Conservation (phyloP, 2,329 filamentous ascomycete species). For the Anisogramma anomala region DNA sequence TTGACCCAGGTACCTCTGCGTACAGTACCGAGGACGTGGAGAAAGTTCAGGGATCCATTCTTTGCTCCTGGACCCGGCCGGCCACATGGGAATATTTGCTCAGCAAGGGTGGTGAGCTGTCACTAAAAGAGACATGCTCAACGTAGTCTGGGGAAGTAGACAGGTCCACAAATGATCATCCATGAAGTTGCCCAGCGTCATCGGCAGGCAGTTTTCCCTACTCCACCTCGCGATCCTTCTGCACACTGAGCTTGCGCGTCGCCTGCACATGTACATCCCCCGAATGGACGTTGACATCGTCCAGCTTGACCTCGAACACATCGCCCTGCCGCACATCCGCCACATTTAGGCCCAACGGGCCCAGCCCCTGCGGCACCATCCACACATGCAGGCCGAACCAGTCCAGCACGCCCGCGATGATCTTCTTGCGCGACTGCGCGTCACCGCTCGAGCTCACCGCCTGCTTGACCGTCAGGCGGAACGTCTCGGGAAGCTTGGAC, state of each 20-base stretch:
- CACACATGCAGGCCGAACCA: conserved; percentile 37
- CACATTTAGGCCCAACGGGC: conserved; percentile 26
- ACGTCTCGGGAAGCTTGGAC: conserved; percentile 31
- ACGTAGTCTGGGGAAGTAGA: too few relatives aligned
- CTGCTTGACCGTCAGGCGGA: conserved; percentile 36
- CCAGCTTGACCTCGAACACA: conserved; percentile 43
- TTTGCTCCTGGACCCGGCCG: too few relatives aligned
- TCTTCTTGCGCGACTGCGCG: conserved; percentile 24
- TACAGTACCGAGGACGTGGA: too few relatives aligned
- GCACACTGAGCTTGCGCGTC: conserved; percentile 21
- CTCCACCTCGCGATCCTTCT: too few relatives aligned
- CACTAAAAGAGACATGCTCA: too few relatives aligned
- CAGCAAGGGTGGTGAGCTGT: too few relatives aligned
- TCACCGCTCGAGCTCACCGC: conserved; percentile 23
- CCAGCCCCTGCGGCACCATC: conserved; percentile 29
- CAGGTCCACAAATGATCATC: too few relatives aligned
- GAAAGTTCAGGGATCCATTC: too few relatives aligned
- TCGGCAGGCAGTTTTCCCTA: too few relatives aligned
- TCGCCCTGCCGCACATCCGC: conserved; percentile 35
- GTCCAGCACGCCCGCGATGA: conserved; percentile 25
- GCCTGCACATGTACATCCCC: conserved; percentile 36
- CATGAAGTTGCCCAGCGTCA: too few relatives aligned
- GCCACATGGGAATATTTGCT: too few relatives aligned
- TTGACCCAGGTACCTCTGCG: too few relatives aligned
- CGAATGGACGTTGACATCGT: conserved; percentile 39